Evolutionary conservation across 2,329 filamentous ascomycete species (phyloP).

Genomic region (Aspergillus novofumigatus): DNA sequence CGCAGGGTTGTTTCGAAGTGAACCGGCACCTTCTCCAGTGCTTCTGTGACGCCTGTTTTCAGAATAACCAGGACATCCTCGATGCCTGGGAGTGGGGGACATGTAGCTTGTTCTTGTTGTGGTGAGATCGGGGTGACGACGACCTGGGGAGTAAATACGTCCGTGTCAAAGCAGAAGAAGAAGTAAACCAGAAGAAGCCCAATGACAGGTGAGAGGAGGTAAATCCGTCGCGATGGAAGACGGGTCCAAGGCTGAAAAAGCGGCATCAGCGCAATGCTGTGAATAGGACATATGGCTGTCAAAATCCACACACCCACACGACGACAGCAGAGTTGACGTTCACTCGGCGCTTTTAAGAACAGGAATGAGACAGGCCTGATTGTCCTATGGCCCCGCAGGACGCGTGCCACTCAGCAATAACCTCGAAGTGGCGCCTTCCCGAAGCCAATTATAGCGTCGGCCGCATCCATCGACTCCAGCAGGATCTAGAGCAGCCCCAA

Average conservation of each 20-base stretch:
- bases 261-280: not conserved
- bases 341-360: not conserved
- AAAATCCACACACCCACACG: not conserved
- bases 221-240: not conserved
- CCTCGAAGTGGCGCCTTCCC: not conserved
- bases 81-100: conserved; percentile 34
- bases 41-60: conserved; percentile 57
- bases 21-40: conserved; percentile 50
- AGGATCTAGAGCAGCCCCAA: not conserved
- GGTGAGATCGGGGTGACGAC: not conserved
- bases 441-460: not conserved
- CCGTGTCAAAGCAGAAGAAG: not conserved
- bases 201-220: not conserved
- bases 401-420: not conserved
- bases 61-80: conserved; percentile 55
- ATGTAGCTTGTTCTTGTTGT: conserved; percentile 7
- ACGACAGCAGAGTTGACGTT: not conserved
- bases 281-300: not conserved
- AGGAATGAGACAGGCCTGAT: not conserved
- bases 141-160: not conserved
- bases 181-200: not conserved
- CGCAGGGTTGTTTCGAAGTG: conserved; percentile 53
- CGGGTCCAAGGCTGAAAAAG: not conserved
- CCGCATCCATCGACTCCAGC: not conserved
- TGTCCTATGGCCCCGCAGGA: not conserved